A percentile compares a stretch with the other conserved stretches of the same genome.
These are phyloP conservation scores for Centaurea solstitialis DNA, from an alignment of 129 eudicot species.

Conservation along the genomic window DNA sequence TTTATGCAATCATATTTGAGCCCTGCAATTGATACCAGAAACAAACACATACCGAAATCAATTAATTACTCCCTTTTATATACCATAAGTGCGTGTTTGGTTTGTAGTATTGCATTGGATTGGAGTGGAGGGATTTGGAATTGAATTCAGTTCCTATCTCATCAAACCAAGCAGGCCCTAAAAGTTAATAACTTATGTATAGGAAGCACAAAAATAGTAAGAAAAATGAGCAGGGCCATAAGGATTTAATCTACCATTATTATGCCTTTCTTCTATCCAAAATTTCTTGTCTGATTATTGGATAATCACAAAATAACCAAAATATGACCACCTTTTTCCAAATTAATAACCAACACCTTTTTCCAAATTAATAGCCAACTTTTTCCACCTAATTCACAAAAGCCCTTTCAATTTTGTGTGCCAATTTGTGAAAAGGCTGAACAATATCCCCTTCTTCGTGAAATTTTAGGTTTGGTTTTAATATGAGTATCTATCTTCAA, in stretches of 20 bases:
- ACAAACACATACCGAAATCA: neutral
- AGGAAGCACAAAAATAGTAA: neutral
- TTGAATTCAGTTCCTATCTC: too few species aligned
- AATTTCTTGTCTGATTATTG: neutral
- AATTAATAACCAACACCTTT: too few species aligned
- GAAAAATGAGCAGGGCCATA: neutral
- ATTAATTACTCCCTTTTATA: neutral
- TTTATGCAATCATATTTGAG: conserved; percentile 62
- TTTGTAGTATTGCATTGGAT: too few species aligned
- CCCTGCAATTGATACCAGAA: conserved; percentile 40
- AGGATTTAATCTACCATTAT: neutral
- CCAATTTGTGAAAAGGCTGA: neutral
- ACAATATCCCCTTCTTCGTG: neutral
- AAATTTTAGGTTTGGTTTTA: too few species aligned
- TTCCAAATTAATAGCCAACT: too few species aligned
- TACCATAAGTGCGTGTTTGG: neutral
- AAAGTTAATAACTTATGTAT: neutral
- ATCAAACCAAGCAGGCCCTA: too few species aligned
- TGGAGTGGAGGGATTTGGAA: too few species aligned
- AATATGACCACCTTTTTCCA: neutral
- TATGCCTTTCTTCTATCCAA: neutral
- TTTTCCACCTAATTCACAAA: neutral
- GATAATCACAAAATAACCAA: neutral
- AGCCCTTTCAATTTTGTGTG: too few species aligned
- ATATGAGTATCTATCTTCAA: too few species aligned